Evolutionary conservation across 2,329 filamentous ascomycete genomes (phyloP), one percentile per base, ranked within the genome.

Genomic region (Penicillium sp.): DNA sequence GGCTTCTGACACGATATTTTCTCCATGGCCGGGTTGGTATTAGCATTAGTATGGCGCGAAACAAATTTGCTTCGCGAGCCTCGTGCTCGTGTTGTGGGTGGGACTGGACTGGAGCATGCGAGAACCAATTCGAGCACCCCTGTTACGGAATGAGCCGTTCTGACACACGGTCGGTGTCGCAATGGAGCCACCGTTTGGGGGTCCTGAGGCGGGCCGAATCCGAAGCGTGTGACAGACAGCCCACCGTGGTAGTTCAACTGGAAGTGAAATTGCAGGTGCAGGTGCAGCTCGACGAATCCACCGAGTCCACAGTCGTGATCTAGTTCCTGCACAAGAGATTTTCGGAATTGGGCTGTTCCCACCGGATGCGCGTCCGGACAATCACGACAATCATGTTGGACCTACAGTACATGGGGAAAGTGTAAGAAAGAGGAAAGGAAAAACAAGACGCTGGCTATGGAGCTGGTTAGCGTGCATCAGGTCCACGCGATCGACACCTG

Each of bases 131-230:
- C 10, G 12, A 12, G 26, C 26, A 29, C 26, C 8, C 18, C 29
- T 21, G 24, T 17, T 21, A 43, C 23, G 42, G 43, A 24, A 34
- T 51, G 54, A 55, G 20, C 49, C 43, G 40, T 51, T 47, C 44
- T 56, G 52, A 56, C 49, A 58, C 51, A 46, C 30, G 29, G 47
- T 52, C 40, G 29, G 36, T 37, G 48, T 29, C 39, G 27, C 29
- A 56, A 41, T 45, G 49, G 51, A 42, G 24, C 44, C 26, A 46
- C n/a, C 36, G 24, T 12, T 26, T 26, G 21, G n/a, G 34, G 34
- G 20, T 12, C 36, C 20, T 42, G 23, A 24, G 39, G 24, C 51
- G 57, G 57, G 44, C 59, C 55, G 55, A 61, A 52, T 58, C 52
- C 45, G 44, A 54, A 49, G 55, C 34, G 26, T 36, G 39, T 42